Evolutionary conservation across 2,329 filamentous ascomycete genomes (phyloP).

Genomic region (Colletotrichum nymphaeae): DNA sequence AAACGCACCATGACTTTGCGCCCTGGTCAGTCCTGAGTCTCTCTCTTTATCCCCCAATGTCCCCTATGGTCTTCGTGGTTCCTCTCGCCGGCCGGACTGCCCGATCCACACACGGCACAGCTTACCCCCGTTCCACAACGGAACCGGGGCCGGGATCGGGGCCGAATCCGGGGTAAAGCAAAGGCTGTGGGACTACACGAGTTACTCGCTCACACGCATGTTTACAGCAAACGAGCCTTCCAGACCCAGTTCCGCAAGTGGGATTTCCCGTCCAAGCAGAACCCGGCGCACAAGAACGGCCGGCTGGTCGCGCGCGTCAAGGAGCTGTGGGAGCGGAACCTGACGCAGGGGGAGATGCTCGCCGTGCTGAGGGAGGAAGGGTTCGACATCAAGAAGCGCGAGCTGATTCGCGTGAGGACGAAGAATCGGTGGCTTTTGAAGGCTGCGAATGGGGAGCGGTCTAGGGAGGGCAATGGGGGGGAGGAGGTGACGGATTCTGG

Average conservation of each 20-base stretch:
- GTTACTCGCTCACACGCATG: no score
- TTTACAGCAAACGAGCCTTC: constrained; percentile 76
- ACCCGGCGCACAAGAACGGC: constrained; percentile 76
- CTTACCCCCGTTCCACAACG: neutral
- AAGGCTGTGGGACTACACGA: neutral
- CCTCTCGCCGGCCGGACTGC: constrained; percentile 32
- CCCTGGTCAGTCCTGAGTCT: constrained; percentile 68
- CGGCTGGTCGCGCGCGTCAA: constrained; percentile 76
- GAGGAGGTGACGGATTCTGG: neutral
- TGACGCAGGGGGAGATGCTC: constrained; percentile 79
- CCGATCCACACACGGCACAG: constrained; percentile 22
- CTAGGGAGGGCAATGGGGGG: constrained; percentile 38
- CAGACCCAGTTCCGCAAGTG: constrained; percentile 82
- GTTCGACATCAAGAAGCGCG: constrained; percentile 77
- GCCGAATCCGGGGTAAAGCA: constrained; percentile 11
- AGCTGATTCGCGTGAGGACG: constrained; percentile 76
- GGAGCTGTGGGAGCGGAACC: constrained; percentile 82
- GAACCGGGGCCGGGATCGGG: neutral
- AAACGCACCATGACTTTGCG: constrained; percentile 71
- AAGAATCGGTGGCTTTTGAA: constrained; percentile 77
- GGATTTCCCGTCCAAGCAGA: constrained; percentile 82
- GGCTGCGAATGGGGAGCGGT: constrained; percentile 68
- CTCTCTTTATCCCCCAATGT: no score
- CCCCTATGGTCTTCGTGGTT: neutral
- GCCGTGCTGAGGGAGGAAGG: constrained; percentile 75